phyloP scores from a whole-genome alignment of 371 early-diverging fungal species.

The Syncephalastrum racemosum region DNA sequence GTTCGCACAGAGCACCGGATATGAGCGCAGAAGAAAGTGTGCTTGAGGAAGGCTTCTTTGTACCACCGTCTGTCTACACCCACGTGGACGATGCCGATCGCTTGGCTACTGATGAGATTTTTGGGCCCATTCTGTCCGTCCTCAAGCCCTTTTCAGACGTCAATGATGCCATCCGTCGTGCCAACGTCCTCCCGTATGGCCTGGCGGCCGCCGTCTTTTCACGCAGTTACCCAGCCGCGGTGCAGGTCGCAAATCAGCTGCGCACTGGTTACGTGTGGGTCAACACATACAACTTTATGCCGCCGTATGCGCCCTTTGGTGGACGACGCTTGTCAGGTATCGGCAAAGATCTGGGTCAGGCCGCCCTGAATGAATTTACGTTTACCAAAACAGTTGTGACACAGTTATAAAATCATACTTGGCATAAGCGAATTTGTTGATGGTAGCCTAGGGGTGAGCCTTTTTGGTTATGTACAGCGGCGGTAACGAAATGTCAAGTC shows the following conservation, averaged over 20 bases:
- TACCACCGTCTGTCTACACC: constrained; percentile 70
- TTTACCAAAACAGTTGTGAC: constrained; percentile 59
- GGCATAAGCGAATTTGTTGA: too few relatives aligned
- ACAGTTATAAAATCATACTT: constrained; percentile 12
- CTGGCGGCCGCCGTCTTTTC: constrained; percentile 81
- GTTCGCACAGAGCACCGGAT: constrained; percentile 5
- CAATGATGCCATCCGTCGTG: constrained; percentile 66
- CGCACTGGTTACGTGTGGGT: constrained; percentile 44
- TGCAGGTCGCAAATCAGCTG: constrained; percentile 55
- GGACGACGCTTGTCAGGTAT: constrained; percentile 82
- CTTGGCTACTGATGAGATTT: constrained; percentile 82
- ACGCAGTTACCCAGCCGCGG: constrained; percentile 57
- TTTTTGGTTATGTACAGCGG: too few relatives aligned
- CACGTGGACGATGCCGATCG: constrained; percentile 52
- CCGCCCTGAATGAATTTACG: constrained; percentile 65
- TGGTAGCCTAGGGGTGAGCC: too few relatives aligned
- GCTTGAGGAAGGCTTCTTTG: constrained; percentile 53
- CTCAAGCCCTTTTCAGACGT: constrained; percentile 66
- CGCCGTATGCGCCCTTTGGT: constrained; percentile 77
- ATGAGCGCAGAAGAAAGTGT: not conserved
- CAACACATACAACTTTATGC: constrained; percentile 60
- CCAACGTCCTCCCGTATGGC: constrained; percentile 78
- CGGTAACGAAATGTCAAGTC: too few relatives aligned
- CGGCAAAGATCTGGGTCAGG: constrained; percentile 73
- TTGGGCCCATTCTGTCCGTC: constrained; percentile 81